A percentile compares a stretch with the other conserved stretches of the same genome.
Evolutionary conservation across 2,329 filamentous ascomycete genomes (phyloP).

Genomic region (Fusarium neocosmosporiellum): DNA sequence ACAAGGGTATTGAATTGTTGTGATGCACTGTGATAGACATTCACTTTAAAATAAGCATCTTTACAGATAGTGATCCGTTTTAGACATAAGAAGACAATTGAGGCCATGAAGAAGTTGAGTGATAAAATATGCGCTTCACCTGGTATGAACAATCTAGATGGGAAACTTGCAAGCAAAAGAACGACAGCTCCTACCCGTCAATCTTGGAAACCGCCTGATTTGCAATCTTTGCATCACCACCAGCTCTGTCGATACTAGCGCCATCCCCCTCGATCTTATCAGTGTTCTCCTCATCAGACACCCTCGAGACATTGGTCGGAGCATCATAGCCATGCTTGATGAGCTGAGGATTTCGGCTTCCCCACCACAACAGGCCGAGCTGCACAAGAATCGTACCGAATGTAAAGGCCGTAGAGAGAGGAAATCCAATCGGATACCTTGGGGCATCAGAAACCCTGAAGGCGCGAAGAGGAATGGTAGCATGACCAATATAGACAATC

Average conservation of each 20-base stretch:
- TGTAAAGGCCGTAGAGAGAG: constrained; percentile 48
- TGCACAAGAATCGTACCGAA: constrained; percentile 47
- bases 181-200: neutral
- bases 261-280: constrained; percentile 2
- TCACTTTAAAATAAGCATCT: neutral
- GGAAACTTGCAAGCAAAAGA: neutral
- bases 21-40: neutral
- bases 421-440: constrained; percentile 52
- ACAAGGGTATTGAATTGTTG: neutral
- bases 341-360: constrained; percentile 28
- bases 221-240: neutral
- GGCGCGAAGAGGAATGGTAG: constrained; percentile 52
- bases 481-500: constrained; percentile 52
- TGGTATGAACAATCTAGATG: neutral
- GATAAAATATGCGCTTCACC: neutral
- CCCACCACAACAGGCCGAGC: constrained; percentile 48
- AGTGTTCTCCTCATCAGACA: constrained; percentile 34
- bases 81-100: no score
- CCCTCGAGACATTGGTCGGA: constrained; percentile 18
- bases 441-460: constrained; percentile 51
- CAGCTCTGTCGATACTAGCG: constrained; percentile 5
- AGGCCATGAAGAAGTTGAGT: neutral
- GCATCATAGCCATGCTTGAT: constrained; percentile 36
- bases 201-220: constrained; percentile 13
- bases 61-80: rapidly evolving